These are phyloP conservation scores for Calycina marina DNA, from an alignment of 2,329 filamentous ascomycete genomes.

Conservation along the genomic window DNA sequence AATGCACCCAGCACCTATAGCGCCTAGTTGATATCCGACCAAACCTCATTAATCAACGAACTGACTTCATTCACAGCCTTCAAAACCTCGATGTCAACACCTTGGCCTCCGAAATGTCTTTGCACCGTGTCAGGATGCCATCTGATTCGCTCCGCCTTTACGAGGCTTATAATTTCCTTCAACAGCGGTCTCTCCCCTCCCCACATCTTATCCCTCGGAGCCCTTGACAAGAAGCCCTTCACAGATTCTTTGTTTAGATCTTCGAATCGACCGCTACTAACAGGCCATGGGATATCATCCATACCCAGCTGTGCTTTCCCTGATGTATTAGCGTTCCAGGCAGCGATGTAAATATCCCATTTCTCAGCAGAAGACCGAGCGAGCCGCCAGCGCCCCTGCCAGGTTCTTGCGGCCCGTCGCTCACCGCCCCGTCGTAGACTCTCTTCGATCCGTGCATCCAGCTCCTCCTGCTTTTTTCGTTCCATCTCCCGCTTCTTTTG, in stretches of 20 bases:
- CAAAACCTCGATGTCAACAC: constrained; percentile 58
- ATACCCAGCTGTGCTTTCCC: constrained; percentile 28
- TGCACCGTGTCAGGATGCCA: constrained; percentile 99
- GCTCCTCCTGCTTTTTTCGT: background rate
- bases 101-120: constrained; percentile 61
- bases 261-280: constrained; percentile 39
- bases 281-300: constrained; percentile 45
- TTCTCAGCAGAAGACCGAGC: constrained; percentile 38
- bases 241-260: constrained; percentile 42
- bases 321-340: constrained; percentile 42
- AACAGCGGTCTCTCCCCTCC: constrained; percentile 12
- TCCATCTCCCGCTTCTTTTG: background rate
- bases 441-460: background rate
- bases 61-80: constrained; percentile 78
- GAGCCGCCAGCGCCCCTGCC: constrained; percentile 38
- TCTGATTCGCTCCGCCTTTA: constrained; percentile 76
- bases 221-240: constrained; percentile 44
- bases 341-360: constrained; percentile 49
- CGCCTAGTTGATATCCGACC: no score
- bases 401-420: constrained; percentile 54
- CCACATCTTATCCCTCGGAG: constrained; percentile 23
- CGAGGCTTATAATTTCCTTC: constrained; percentile 29
- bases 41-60: constrained; percentile 37
- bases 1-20: no score
- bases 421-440: background rate